Evolutionary conservation across 208 protist species (phyloP).

Genomic region (Acanthamoeba castellanii): DNA sequence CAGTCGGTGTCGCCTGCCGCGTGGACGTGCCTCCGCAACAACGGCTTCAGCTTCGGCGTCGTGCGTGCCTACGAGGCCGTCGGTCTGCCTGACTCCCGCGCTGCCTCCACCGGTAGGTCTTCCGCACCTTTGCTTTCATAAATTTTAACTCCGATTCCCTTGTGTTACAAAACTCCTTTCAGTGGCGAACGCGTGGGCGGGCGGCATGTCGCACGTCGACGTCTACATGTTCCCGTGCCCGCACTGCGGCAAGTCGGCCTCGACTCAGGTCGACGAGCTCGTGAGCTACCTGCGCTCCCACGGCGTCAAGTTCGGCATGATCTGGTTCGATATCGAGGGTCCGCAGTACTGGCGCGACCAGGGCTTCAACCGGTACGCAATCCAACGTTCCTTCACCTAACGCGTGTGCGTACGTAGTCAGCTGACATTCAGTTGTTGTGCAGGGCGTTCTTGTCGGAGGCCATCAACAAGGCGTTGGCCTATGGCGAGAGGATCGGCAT

Average conservation of each 20-base stretch:
- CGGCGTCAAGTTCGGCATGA: constrained; percentile 58
- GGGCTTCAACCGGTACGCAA: constrained; percentile 53
- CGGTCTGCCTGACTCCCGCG: constrained; percentile 3
- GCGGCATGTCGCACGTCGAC: constrained; percentile 68
- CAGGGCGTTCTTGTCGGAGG: constrained; percentile 32
- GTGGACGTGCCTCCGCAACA: constrained; percentile 6
- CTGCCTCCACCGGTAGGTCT: neutral
- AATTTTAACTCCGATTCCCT: neutral
- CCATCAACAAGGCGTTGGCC: constrained; percentile 2
- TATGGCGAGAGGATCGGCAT: constrained; percentile 20
- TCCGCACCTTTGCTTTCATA: neutral
- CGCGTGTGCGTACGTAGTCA: neutral
- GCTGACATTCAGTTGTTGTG: neutral
- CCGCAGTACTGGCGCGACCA: constrained; percentile 46
- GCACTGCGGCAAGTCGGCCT: constrained; percentile 57
- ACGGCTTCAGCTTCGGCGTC: constrained; percentile 48
- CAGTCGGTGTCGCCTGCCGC: neutral
- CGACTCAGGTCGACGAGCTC: constrained; percentile 19
- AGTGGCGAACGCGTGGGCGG: constrained; percentile 42
- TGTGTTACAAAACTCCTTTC: neutral
- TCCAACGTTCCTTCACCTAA: neutral
- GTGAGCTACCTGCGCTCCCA: constrained; percentile 54
- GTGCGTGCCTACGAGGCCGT: constrained; percentile 30
- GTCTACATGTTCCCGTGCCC: constrained; percentile 75
- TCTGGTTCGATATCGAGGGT: constrained; percentile 72